These are phyloP conservation scores for Omphalea diandra DNA, from an alignment of 441 rosid species.

Conservation along the genomic window DNA sequence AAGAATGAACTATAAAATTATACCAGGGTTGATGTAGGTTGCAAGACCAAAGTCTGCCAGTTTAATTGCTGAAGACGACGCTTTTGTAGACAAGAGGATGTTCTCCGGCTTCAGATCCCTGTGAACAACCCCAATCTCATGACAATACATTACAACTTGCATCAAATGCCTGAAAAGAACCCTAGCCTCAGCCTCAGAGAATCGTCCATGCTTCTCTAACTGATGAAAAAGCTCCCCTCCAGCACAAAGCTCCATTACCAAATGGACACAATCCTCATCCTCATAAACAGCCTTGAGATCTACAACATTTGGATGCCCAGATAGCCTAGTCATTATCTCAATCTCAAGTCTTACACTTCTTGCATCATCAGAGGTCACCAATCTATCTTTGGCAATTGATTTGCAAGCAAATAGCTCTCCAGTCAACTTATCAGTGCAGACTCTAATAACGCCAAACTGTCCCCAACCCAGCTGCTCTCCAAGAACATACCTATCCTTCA, in stretches of 20 bases:
- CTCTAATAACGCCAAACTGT: conserved; percentile 62
- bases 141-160: conserved; percentile 57
- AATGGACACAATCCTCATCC: conserved; percentile 58
- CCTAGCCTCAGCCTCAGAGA: conserved; percentile 51
- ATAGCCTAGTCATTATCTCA: conserved; percentile 59
- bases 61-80: conserved; percentile 58
- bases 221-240: conserved; percentile 67
- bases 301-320: conserved; percentile 68
- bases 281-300: conserved; percentile 66
- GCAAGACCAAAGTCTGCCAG: no score
- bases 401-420: conserved; percentile 61
- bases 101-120: conserved; percentile 72
- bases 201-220: conserved; percentile 52
- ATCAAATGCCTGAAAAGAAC: conserved; percentile 56
- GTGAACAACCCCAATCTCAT: conserved; percentile 60
- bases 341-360: conserved; percentile 60
- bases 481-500: conserved; percentile 48
- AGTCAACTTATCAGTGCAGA: conserved; percentile 51
- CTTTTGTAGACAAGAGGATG: conserved; percentile 53
- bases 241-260: no score
- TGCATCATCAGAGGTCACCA: conserved; percentile 51
- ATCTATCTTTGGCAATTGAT: conserved; percentile 57
- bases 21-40: conserved; percentile 61
- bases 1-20: conserved; percentile 10
- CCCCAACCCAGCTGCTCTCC: conserved; percentile 69